Evolutionary conservation across 2,329 filamentous ascomycete species (phyloP).

Genomic region (Blastomyces emzantsi): DNA sequence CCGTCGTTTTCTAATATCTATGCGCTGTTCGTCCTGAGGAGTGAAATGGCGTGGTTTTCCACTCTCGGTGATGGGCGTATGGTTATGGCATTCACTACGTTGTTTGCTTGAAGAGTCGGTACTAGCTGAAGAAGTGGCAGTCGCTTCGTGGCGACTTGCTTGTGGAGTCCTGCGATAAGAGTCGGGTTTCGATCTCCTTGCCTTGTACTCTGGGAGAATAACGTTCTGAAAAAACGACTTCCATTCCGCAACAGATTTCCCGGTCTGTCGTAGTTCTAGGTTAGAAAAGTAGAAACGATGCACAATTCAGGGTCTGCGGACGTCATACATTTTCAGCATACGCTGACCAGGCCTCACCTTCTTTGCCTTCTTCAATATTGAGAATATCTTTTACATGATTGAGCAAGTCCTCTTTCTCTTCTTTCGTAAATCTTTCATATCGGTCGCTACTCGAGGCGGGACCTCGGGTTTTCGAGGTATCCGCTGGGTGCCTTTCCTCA

Average conservation of each 20-base stretch:
- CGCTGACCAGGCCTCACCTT: slow-evolving; percentile 20
- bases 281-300: slow-evolving; percentile 5
- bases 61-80: neutral
- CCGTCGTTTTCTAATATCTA: slow-evolving; percentile 8
- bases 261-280: neutral
- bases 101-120: neutral
- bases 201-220: slow-evolving; percentile 18
- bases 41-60: neutral
- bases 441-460: neutral
- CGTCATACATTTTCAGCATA: slow-evolving; percentile 18
- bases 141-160: neutral
- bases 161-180: neutral
- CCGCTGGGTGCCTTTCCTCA: neutral
- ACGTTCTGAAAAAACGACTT: slow-evolving; percentile 15
- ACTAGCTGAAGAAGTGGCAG: neutral
- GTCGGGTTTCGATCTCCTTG: slow-evolving; percentile 5
- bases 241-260: slow-evolving; percentile 17
- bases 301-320: neutral
- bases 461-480: neutral
- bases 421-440: slow-evolving; percentile 16
- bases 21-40: neutral
- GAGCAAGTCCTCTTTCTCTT: slow-evolving; percentile 21
- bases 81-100: neutral
- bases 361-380: slow-evolving; percentile 15
- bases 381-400: slow-evolving; percentile 18